Evolutionary conservation across 2,329 filamentous ascomycete genomes (phyloP).

Genomic region (Sporothrix luriei): DNA sequence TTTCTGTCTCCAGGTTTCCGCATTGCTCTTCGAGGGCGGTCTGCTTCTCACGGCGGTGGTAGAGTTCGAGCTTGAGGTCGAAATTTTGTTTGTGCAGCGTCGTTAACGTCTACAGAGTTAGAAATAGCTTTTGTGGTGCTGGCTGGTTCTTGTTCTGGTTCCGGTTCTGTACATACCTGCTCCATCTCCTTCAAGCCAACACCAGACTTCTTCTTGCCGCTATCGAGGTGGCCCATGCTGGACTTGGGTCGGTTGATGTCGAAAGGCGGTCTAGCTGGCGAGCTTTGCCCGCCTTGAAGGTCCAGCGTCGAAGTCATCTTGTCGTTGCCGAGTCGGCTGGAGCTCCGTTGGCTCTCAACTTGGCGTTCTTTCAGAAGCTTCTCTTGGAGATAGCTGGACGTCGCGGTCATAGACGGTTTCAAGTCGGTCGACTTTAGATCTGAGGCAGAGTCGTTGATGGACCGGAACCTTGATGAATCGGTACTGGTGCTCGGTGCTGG

Average conservation of each 20-base stretch:
- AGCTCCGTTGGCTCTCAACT: conserved; percentile 51
- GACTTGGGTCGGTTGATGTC: conserved; percentile 50
- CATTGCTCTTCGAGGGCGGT: conserved; percentile 51
- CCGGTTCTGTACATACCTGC: conserved; percentile 54
- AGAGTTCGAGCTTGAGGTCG: conserved; percentile 72
- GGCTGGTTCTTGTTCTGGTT: no score
- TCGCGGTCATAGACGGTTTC: conserved; percentile 44
- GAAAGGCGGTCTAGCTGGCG: conserved; percentile 45
- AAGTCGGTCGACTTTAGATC: conserved; percentile 48
- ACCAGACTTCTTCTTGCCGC: conserved; percentile 53
- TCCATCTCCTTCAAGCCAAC: conserved; percentile 71
- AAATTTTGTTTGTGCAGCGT: conserved; percentile 76
- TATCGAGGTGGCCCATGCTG: conserved; percentile 46
- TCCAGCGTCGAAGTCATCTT: conserved; percentile 47
- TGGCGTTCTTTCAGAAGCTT: conserved; percentile 56
- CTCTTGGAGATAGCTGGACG: conserved; percentile 59
- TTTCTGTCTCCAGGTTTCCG: conserved; percentile 57
- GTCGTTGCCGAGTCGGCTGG: conserved; percentile 46
- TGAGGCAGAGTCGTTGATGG: conserved; percentile 39
- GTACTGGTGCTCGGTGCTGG: conserved; percentile 31
- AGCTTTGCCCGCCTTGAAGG: conserved; percentile 45
- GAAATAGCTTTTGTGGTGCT: no score
- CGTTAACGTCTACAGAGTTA: conserved; percentile 59
- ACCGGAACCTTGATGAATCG: conserved; percentile 27
- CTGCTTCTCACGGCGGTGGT: conserved; percentile 67